Percentiles rank a stretch among this genome's conserved stretches.
These are phyloP conservation scores for Jamesozyma piceae DNA, from an alignment of 805 yeast genomes.

Conservation along the genomic window DNA sequence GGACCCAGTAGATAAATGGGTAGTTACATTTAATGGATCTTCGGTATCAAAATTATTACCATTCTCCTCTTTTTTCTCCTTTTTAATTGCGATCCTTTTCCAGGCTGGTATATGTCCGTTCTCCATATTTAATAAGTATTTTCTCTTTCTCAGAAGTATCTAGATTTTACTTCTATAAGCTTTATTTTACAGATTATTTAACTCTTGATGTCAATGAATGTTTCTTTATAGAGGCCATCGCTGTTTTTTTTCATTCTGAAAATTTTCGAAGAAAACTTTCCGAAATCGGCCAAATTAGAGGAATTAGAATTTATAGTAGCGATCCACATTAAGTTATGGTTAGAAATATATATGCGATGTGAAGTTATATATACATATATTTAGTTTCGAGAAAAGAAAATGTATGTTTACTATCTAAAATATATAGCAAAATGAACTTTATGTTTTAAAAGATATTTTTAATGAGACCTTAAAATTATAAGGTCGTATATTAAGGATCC, in stretches of 20 bases:
- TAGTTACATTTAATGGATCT: conserved; percentile 30
- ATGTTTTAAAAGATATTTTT: no score
- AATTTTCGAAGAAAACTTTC: conserved; percentile 1
- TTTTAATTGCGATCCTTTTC: conserved; percentile 25
- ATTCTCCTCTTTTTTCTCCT: conserved; percentile 6
- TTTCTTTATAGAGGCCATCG: neutral
- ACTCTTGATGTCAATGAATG: no score
- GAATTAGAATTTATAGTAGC: neutral
- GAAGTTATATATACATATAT: no score
- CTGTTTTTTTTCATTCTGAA: neutral
- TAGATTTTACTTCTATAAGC: neutral
- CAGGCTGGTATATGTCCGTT: conserved; percentile 29
- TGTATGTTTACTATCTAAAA: no score
- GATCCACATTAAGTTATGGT: no score
- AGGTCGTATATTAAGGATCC: no score
- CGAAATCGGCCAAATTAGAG: neutral
- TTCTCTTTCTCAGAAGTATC: no score
- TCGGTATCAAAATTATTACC: conserved; percentile 10
- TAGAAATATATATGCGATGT: no score
- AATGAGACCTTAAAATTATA: no score
- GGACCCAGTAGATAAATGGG: conserved; percentile 30
- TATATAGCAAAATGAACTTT: no score
- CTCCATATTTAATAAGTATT: conserved; percentile 6
- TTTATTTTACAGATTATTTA: no score
- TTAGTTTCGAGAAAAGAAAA: no score